A percentile compares a stretch with the other conserved stretches of the same genome.
Conservation (phyloP, 2,329 filamentous ascomycete species). For the Fusarium sp. region DNA sequence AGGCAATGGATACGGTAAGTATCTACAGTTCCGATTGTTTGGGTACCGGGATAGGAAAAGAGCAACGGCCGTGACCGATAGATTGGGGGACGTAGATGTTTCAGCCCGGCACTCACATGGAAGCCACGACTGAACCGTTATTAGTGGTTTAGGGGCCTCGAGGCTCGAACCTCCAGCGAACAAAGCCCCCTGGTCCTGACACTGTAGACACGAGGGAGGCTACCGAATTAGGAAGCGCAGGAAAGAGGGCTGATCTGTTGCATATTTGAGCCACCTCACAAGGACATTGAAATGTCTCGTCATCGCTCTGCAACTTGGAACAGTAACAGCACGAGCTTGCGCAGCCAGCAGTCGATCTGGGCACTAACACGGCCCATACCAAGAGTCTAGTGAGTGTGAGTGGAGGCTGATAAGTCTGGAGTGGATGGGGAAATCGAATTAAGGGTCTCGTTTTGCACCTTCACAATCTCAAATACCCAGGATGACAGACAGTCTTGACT, state of each 20-base stretch:
- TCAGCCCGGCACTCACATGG: constrained; percentile 43
- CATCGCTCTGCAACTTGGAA: constrained; percentile 20
- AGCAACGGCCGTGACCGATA: constrained; percentile 20
- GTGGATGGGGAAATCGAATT: constrained; percentile 42
- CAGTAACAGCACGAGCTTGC: constrained; percentile 27
- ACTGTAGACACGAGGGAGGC: constrained; percentile 31
- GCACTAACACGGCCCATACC: constrained; percentile 34
- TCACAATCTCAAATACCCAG: constrained; percentile 42
- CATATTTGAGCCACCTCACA: constrained; percentile 8
- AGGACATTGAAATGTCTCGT: constrained; percentile 12
- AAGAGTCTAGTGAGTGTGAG: constrained; percentile 30
- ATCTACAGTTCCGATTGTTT: constrained; percentile 19
- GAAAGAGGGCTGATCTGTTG: constrained; percentile 24
- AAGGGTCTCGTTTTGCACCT: constrained; percentile 40
- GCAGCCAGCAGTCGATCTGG: constrained; percentile 38
- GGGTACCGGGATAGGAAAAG: constrained; percentile 4
- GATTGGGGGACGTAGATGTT: constrained; percentile 32
- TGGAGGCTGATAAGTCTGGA: constrained; percentile 38
- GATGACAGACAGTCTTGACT: constrained; percentile 21
- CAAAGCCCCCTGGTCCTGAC: constrained; percentile 14
- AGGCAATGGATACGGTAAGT: constrained; percentile 9
- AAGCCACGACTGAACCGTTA: constrained; percentile 28
- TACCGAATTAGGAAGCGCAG: constrained; percentile 28
- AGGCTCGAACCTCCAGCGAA: constrained; percentile 5
- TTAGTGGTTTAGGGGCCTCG: constrained; percentile 11